Evolutionary conservation across 1,284 basidiomycete species (phyloP), one percentile per base, ranked within the genome.

Genomic region (Sporisorium iseilematis-ciliati): DNA sequence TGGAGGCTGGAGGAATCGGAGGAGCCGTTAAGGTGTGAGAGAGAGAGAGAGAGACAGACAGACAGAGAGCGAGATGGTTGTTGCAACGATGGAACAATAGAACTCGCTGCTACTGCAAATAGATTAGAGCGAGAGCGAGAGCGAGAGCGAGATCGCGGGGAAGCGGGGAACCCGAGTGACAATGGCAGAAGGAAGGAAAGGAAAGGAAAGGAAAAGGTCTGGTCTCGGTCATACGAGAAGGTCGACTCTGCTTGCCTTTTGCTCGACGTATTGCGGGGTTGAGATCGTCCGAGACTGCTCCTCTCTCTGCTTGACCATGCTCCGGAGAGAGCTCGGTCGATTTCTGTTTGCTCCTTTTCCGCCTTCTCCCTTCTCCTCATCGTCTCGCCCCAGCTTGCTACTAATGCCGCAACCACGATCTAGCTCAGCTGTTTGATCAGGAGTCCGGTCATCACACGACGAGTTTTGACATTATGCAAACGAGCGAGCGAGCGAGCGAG

Each of bases 201-300:
- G n/a, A n/a, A n/a, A n/a, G n/a, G n/a, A n/a, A n/a, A n/a, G n/a
- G n/a, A 21, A 46, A 50, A 59, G 63, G 63, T 55, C 51, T 59
- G 57, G 43, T 50, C 54, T 59, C 63, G 63, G 63, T 65, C 63
- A 55, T 23, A 29, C 63, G 62, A 64, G 29, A 12, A 38, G 35
- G 35, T 38, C 35, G 35, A 16, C 35, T 16, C 20, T 21, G 29
- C 11, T 14, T 31, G 12, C 10, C 7, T 20, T 20, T 6, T 50
- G 31, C 31, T n/a, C 3, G n/a, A 0, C 8, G 20, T 31, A n/a
- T 49, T 55, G 57, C 57, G 58, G 54, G 65, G 60, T 49, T 45
- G 42, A 55, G 60, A 62, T 62, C 51, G 52, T 25, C 60, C 60
- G 60, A 62, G 46, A 56, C 53, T 55, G 60, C 52, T 62, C 60